Percentiles rank a stretch among this genome's conserved stretches.
Evolutionary conservation across 1,284 basidiomycete species (phyloP).

Genomic region (Ganoderma meredithae): DNA sequence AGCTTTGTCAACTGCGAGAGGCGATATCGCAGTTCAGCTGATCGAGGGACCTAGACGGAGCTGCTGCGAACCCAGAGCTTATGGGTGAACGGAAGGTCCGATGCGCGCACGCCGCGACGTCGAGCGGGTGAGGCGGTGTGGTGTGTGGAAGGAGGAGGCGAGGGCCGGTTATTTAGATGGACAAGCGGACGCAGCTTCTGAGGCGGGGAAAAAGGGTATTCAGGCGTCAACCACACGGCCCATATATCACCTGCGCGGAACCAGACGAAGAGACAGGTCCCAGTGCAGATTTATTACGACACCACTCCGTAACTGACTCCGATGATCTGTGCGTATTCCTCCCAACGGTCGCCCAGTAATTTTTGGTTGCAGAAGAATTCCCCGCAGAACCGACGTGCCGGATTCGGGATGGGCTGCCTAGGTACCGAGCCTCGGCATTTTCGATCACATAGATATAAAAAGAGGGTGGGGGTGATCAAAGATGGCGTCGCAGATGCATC

Average conservation of each 20-base stretch:
- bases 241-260: conserved; percentile 32
- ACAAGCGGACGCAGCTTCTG: conserved; percentile 16
- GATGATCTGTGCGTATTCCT: conserved; percentile 30
- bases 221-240: conserved; percentile 18
- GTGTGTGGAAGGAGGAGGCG: conserved; percentile 1
- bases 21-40: conserved; percentile 11
- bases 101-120: conserved; percentile 3
- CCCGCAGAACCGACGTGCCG: conserved; percentile 29
- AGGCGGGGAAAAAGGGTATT: conserved; percentile 26
- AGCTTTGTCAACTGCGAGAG: not conserved
- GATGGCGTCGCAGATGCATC: conserved; percentile 27
- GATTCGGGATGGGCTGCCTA: conserved; percentile 31
- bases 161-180: conserved; percentile 5
- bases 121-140: conserved; percentile 3
- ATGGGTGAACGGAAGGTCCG: conserved; percentile 20
- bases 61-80: conserved; percentile 16
- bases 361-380: conserved; percentile 34
- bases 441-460: conserved; percentile 35
- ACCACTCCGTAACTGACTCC: conserved; percentile 31
- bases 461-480: conserved; percentile 35
- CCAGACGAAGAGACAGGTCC: conserved; percentile 27
- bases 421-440: conserved; percentile 41
- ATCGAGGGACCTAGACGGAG: conserved; percentile 18
- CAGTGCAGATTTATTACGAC: conserved; percentile 31
- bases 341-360: conserved; percentile 34